A percentile compares a stretch with the other conserved stretches of the same genome.
phyloP scores from a whole-genome alignment of 176 grass and related monocot species.

The Cenchrus fungigraminus region DNA sequence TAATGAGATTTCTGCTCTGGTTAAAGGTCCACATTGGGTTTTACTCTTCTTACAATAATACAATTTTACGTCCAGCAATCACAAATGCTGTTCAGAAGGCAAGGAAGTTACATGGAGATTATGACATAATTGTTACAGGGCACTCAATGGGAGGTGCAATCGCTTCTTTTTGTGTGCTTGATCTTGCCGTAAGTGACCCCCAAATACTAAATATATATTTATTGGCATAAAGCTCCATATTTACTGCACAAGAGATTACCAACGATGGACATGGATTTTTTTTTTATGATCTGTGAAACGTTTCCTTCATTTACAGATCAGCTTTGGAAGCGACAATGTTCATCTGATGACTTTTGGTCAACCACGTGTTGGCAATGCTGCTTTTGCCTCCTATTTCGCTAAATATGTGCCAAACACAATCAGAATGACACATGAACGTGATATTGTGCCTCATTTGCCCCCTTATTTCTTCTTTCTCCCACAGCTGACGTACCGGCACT shows the following conservation, averaged over 20 bases:
- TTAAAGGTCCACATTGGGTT: conserved; percentile 71
- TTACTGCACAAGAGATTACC: background rate
- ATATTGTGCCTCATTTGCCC: conserved; percentile 77
- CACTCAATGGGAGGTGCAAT: conserved; percentile 78
- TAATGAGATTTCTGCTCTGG: conserved; percentile 26
- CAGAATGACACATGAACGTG: conserved; percentile 56
- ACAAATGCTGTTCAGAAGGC: conserved; percentile 54
- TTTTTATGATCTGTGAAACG: background rate
- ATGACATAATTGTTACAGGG: conserved; percentile 57
- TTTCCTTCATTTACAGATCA: background rate
- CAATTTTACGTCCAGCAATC: conserved; percentile 53
- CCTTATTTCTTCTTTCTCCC: conserved; percentile 73
- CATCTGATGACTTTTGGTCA: conserved; percentile 71
- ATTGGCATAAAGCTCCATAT: background rate
- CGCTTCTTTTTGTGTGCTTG: conserved; percentile 70
- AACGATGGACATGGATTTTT: background rate
- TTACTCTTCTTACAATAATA: conserved; percentile 72
- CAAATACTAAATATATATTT: background rate
- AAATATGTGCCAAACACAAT: conserved; percentile 60
- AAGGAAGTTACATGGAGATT: conserved; percentile 48
- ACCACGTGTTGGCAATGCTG: conserved; percentile 75
- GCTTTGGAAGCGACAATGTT: conserved; percentile 40
- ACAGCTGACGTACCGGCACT: conserved; percentile 62
- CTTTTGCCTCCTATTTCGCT: conserved; percentile 58
- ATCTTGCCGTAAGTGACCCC: conserved; percentile 58